A percentile compares a stretch with the other conserved stretches of the same genome.
phyloP scores from a whole-genome alignment of 163 green algal species.

The Prototheca wickerhamii region DNA sequence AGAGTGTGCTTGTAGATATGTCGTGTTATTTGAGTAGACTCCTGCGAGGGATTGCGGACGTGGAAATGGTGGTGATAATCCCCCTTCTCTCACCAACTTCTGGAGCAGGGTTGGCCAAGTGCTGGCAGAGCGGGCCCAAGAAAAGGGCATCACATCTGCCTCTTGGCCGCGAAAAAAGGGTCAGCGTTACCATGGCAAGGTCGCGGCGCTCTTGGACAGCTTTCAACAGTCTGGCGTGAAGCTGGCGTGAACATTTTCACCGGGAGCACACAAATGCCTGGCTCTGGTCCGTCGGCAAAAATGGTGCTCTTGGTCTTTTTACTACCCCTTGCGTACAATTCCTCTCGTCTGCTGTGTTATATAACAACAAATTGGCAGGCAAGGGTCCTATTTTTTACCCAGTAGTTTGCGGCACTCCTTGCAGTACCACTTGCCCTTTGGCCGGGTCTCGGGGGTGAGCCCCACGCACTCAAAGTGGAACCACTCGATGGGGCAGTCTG shows the following conservation, averaged over 20 bases:
- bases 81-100: not conserved
- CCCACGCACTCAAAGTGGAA: constrained; percentile 73
- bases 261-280: no score
- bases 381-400: constrained; percentile 4
- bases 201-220: constrained; percentile 25
- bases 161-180: constrained; percentile 61
- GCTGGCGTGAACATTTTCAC: constrained; percentile 15
- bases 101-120: constrained; percentile 23
- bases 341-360: not conserved
- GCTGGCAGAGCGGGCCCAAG: constrained; percentile 30
- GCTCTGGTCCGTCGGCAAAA: no score
- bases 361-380: not conserved
- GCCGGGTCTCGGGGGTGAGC: constrained; percentile 37
- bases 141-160: constrained; percentile 9
- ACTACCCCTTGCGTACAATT: no score
- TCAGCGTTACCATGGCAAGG: constrained; percentile 38
- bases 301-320: not conserved
- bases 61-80: no score
- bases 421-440: constrained; percentile 63
- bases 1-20: no score
- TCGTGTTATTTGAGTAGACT: not conserved
- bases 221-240: constrained; percentile 26
- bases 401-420: constrained; percentile 38
- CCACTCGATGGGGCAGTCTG: constrained; percentile 65
- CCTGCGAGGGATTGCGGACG: not conserved